Percentiles rank a stretch among this genome's conserved stretches.
phyloP scores from a whole-genome alignment of 176 grass and related monocot genomes.

The Stipa capillata region DNA sequence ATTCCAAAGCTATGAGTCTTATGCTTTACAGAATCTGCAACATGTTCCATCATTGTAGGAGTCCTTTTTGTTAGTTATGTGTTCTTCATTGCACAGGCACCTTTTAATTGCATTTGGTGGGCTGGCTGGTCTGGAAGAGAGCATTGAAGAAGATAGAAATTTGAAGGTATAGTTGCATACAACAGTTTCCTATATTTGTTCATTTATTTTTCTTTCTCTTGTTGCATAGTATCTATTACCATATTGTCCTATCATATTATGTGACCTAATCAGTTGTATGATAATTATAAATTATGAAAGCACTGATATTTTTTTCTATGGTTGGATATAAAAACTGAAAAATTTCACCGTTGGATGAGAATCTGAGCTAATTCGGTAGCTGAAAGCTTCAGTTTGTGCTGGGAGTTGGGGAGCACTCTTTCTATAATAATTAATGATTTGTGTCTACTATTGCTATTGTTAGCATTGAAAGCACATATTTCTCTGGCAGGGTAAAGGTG shows the following conservation, averaged over 20 bases:
- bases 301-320: not conserved
- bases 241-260: not conserved
- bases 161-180: conserved; percentile 56
- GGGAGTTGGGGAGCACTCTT: not conserved
- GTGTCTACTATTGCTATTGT: not conserved
- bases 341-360: not conserved
- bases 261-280: conserved; percentile 2
- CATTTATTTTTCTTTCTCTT: conserved; percentile 1
- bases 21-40: not conserved
- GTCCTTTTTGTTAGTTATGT: not conserved
- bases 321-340: not conserved
- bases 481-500: conserved; percentile 51
- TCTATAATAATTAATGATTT: not conserved
- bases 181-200: not conserved
- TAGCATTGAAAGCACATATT: not conserved
- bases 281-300: not conserved
- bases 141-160: conserved; percentile 86
- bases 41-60: not conserved
- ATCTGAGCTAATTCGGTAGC: not conserved
- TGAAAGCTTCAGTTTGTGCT: not conserved
- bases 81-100: conserved; percentile 46
- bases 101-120: conserved; percentile 91
- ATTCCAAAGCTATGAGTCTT: not conserved
- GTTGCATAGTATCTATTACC: not conserved
- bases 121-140: conserved; percentile 91